phyloP scores from a whole-genome alignment of 495 filamentous ascomycete genomes.

The Chlorociboria aeruginascens region DNA sequence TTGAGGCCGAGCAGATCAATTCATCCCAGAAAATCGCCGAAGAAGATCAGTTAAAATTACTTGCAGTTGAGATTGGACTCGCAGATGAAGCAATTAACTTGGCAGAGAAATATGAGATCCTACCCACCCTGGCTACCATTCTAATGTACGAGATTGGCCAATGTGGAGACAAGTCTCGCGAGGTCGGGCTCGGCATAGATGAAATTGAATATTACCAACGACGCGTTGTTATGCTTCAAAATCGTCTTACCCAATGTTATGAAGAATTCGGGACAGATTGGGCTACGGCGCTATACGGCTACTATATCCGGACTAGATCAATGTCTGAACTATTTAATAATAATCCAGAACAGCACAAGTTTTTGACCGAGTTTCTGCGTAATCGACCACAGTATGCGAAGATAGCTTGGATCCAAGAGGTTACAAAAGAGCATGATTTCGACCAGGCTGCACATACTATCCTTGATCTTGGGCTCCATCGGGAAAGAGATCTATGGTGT shows the following conservation, averaged over 20 bases:
- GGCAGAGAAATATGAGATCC: constrained; percentile 55
- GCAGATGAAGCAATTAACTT: constrained; percentile 46
- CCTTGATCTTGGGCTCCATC: constrained; percentile 45
- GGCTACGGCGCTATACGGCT: constrained; percentile 69
- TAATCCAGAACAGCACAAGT: constrained; percentile 44
- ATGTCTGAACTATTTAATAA: constrained; percentile 58
- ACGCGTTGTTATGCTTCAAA: constrained; percentile 8
- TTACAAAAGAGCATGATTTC: constrained; percentile 60
- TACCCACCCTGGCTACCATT: constrained; percentile 47
- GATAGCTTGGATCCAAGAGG: constrained; percentile 91
- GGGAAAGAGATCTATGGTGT: constrained; percentile 70
- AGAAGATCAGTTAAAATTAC: constrained; percentile 28
- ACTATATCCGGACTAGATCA: constrained; percentile 52
- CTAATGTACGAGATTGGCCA: constrained; percentile 31
- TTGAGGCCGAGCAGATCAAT: constrained; percentile 25
- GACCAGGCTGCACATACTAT: constrained; percentile 55
- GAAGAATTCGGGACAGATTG: constrained; percentile 61
- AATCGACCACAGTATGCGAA: constrained; percentile 55
- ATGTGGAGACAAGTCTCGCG: constrained; percentile 15
- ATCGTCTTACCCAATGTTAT: constrained; percentile 44
- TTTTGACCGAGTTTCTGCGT: constrained; percentile 65
- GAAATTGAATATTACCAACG: not conserved
- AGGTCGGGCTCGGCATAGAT: constrained; percentile 1
- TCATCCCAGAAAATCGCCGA: not conserved
- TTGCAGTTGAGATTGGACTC: constrained; percentile 47